Evolutionary conservation across 2,329 filamentous ascomycete genomes (phyloP).

Genomic region (Bipolaris sorokiniana): DNA sequence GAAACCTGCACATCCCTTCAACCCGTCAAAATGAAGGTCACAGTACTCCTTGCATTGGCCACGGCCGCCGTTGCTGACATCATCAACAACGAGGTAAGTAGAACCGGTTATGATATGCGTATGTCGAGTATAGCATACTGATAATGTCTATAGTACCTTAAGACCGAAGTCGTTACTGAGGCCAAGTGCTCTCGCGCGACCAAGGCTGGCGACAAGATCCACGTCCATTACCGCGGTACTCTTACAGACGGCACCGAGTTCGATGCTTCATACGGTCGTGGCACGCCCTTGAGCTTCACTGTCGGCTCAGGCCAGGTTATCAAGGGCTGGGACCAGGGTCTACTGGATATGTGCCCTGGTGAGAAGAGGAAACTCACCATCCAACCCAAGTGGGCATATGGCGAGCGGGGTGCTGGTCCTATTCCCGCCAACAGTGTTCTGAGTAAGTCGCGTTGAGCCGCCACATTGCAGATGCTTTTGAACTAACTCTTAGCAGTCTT

Average conservation of each 20-base stretch:
- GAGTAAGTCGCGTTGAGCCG: conserved; percentile 56
- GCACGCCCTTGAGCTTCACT: conserved; percentile 76
- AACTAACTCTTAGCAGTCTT: conserved; percentile 66
- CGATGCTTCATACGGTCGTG: conserved; percentile 72
- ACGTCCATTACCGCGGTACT: conserved; percentile 84
- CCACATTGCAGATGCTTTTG: not conserved
- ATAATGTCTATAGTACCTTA: conserved; percentile 61
- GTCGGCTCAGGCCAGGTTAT: conserved; percentile 88
- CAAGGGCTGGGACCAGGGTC: conserved; percentile 92
- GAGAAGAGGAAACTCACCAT: conserved; percentile 93
- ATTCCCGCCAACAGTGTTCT: conserved; percentile 86
- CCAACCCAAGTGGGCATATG: conserved; percentile 85
- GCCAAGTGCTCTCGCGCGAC: conserved; percentile 82
- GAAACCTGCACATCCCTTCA: not conserved
- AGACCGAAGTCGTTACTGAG: conserved; percentile 76
- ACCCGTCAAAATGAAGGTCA: conserved; percentile 51
- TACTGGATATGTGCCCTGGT: conserved; percentile 94
- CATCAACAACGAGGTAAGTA: conserved; percentile 42
- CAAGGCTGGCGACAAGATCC: conserved; percentile 72
- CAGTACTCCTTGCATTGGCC: conserved; percentile 57
- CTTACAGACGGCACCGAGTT: conserved; percentile 67
- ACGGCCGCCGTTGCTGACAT: conserved; percentile 51
- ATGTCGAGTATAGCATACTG: conserved; percentile 13
- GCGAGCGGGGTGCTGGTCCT: conserved; percentile 76
- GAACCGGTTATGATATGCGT: not conserved